phyloP scores from a whole-genome alignment of 352 stramenopile genomes.

The Phytopythium boreale region DNA sequence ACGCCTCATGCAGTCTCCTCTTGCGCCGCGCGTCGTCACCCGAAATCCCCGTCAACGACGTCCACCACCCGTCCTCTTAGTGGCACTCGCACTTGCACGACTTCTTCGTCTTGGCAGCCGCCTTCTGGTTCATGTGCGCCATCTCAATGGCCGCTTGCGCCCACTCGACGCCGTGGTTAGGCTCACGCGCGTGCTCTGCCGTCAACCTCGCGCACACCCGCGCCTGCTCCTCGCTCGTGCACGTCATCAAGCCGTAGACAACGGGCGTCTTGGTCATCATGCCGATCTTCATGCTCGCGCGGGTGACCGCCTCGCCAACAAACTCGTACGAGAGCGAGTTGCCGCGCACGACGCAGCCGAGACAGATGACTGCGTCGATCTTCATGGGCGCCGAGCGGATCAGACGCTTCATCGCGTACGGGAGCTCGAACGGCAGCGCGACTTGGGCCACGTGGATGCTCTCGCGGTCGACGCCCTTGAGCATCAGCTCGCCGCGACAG shows the following conservation, averaged over 20 bases:
- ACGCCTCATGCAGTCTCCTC: too few relatives aligned
- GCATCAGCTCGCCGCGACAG: slow-evolving; percentile 29
- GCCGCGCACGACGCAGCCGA: slow-evolving; percentile 6
- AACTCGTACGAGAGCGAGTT: slow-evolving; percentile 10
- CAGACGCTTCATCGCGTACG: slow-evolving; percentile 27
- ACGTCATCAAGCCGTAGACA: slow-evolving; percentile 14
- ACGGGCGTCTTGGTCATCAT: slow-evolving; percentile 13
- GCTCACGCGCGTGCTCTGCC: not conserved
- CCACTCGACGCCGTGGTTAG: slow-evolving; percentile 57
- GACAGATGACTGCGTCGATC: slow-evolving; percentile 16
- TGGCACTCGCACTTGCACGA: slow-evolving; percentile 8
- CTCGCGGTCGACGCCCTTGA: slow-evolving; percentile 23
- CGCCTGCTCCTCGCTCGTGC: slow-evolving; percentile 9
- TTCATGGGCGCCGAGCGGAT: slow-evolving; percentile 10
- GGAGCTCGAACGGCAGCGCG: slow-evolving; percentile 30
- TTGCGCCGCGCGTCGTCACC: too few relatives aligned
- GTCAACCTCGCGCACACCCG: slow-evolving; percentile 6
- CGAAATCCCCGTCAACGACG: not conserved
- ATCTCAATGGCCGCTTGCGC: slow-evolving; percentile 91
- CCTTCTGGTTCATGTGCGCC: slow-evolving; percentile 27
- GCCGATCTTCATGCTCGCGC: slow-evolving; percentile 15
- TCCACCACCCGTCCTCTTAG: not conserved
- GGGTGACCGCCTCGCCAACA: slow-evolving; percentile 13
- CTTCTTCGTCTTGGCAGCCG: not conserved
- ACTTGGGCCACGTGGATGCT: slow-evolving; percentile 30